phyloP scores from a whole-genome alignment of 106 monocot genomes.

The Acorus gramineus region DNA sequence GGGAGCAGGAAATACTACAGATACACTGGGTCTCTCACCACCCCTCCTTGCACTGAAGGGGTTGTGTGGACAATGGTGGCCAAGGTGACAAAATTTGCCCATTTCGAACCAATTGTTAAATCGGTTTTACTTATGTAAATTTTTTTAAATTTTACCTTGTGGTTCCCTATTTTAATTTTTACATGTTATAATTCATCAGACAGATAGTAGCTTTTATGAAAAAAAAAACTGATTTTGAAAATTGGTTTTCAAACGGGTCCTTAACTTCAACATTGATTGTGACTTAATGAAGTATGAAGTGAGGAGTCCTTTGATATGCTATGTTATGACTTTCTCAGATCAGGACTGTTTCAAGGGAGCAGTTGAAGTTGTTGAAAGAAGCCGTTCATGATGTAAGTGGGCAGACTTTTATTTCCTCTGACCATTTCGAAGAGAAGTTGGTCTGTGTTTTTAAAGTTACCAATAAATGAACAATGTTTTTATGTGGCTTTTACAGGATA shows the following conservation, averaged over 20 bases:
- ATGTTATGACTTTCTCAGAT: constrained; percentile 3
- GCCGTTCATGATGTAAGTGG: constrained; percentile 23
- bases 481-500: constrained; percentile 1
- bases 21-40: constrained; percentile 20
- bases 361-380: constrained; percentile 8
- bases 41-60: constrained; percentile 22
- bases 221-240: too few species aligned
- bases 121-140: too few species aligned
- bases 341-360: constrained; percentile 13
- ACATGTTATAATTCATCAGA: too few species aligned
- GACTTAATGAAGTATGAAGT: too few species aligned
- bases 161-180: too few species aligned
- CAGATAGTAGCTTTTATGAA: too few species aligned
- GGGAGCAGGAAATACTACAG: constrained; percentile 24
- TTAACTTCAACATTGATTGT: too few species aligned
- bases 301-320: too few species aligned
- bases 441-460: too few species aligned
- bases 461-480: background rate
- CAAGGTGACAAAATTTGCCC: constrained; percentile 1
- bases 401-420: background rate
- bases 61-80: constrained; percentile 14
- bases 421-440: background rate
- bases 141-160: too few species aligned
- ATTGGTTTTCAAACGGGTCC: background rate
- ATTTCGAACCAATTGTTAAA: too few species aligned